Conservation (phyloP, 2,329 filamentous ascomycete genomes). For the Monosporascus sp. region DNA sequence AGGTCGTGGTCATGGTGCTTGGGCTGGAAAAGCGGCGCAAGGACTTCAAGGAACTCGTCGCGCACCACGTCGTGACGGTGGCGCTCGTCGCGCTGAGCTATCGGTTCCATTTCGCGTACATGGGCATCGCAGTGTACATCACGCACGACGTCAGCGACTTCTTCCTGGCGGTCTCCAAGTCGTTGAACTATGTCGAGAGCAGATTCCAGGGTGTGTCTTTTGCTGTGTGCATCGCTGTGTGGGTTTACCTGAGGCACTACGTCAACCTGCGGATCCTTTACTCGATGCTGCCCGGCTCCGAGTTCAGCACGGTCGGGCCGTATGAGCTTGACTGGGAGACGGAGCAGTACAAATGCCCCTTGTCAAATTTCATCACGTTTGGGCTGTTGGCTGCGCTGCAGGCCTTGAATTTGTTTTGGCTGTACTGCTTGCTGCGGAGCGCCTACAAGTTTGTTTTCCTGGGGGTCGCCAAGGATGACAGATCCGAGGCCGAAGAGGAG, state of each 20-base stretch:
- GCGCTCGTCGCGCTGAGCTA: slow-evolving; percentile 64
- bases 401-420: slow-evolving; percentile 56
- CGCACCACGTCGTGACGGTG: slow-evolving; percentile 67
- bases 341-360: slow-evolving; percentile 54
- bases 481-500: slow-evolving; percentile 50
- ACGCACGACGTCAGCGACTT: slow-evolving; percentile 73
- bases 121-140: slow-evolving; percentile 68
- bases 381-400: slow-evolving; percentile 47
- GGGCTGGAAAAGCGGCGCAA: slow-evolving; percentile 68
- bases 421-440: slow-evolving; percentile 51
- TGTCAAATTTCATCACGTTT: slow-evolving; percentile 49
- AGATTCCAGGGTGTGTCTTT: slow-evolving; percentile 60
- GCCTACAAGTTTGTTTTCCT: slow-evolving; percentile 46
- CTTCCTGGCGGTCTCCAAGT: slow-evolving; percentile 66
- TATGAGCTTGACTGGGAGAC: slow-evolving; percentile 54
- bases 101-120: slow-evolving; percentile 71
- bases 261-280: slow-evolving; percentile 55
- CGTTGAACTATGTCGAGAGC: slow-evolving; percentile 64
- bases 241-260: slow-evolving; percentile 69
- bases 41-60: slow-evolving; percentile 69
- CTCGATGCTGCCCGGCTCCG: slow-evolving; percentile 50
- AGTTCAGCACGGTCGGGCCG: slow-evolving; percentile 52
- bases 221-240: slow-evolving; percentile 56
- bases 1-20: slow-evolving; percentile 63
- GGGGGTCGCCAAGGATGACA: slow-evolving; percentile 47